These are phyloP conservation scores for Syzygium aromaticum DNA, from an alignment of 345 rosid species.

Conservation along the genomic window DNA sequence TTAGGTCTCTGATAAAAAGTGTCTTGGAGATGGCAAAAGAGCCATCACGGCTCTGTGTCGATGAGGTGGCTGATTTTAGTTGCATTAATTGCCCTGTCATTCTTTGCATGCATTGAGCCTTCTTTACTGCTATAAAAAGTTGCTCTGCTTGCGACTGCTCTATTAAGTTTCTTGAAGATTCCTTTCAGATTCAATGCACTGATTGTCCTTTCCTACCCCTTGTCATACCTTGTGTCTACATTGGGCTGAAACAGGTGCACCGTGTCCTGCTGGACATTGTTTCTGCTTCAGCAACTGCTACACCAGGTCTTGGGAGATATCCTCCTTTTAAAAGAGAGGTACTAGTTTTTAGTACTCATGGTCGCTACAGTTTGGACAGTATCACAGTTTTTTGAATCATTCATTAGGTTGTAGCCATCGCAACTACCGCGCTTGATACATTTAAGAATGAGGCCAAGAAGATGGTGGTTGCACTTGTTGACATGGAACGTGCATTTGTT, in stretches of 20 bases:
- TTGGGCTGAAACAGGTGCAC: slow-evolving; percentile 21
- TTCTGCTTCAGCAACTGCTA: slow-evolving; percentile 36
- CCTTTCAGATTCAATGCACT: background rate
- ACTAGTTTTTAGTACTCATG: background rate
- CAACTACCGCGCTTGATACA: slow-evolving; percentile 37
- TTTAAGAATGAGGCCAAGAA: slow-evolving; percentile 43
- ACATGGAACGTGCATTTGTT: slow-evolving; percentile 55
- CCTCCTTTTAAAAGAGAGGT: slow-evolving; percentile 54
- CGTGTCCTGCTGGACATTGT: slow-evolving; percentile 40
- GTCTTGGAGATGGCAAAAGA: slow-evolving; percentile 50
- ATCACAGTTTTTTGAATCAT: background rate
- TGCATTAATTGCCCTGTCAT: background rate
- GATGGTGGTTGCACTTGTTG: slow-evolving; percentile 50
- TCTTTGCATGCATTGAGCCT: background rate
- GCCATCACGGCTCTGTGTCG: slow-evolving; percentile 47
- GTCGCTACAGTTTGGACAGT: background rate
- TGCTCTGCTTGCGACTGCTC: background rate
- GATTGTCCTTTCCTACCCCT: background rate
- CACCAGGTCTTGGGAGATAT: slow-evolving; percentile 53
- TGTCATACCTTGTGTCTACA: background rate
- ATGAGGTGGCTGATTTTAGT: slow-evolving; percentile 25
- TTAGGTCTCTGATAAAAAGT: slow-evolving; percentile 39
- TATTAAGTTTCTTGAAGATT: background rate
- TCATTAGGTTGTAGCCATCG: slow-evolving; percentile 35
- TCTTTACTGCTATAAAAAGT: background rate